A percentile compares a stretch with the other conserved stretches of the same genome.
Conservation (phyloP, 371 early-diverging fungal species). For the Rhizopus microsporus region DNA sequence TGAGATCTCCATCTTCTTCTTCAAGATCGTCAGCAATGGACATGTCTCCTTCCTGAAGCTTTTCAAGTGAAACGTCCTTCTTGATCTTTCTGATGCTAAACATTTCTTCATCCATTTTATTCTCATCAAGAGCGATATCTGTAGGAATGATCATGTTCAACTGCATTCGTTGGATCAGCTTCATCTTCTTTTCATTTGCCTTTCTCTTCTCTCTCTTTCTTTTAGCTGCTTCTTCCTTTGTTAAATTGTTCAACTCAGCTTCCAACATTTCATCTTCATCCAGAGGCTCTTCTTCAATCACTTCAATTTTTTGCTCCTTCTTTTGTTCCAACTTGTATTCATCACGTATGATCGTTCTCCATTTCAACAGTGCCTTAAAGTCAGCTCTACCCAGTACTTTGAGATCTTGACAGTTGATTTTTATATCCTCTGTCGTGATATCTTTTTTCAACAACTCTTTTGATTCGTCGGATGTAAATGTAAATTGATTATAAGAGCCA, state of each 20-base stretch:
- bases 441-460: constrained; percentile 61
- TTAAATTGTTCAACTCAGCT: constrained; percentile 62
- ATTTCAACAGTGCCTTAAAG: constrained; percentile 85
- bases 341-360: constrained; percentile 77
- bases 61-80: constrained; percentile 51
- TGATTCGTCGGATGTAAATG: constrained; percentile 70
- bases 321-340: constrained; percentile 50
- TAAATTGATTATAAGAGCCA: constrained; percentile 73
- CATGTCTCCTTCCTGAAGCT: constrained; percentile 60
- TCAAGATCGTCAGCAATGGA: constrained; percentile 53
- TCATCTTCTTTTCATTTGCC: constrained; percentile 77
- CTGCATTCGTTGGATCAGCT: constrained; percentile 83
- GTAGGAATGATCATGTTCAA: constrained; percentile 90
- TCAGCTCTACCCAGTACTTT: constrained; percentile 93
- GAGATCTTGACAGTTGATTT: constrained; percentile 81
- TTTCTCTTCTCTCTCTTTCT: constrained; percentile 63
- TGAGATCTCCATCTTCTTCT: constrained; percentile 44
- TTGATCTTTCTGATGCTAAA: constrained; percentile 62
- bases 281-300: constrained; percentile 56
- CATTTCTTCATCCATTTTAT: constrained; percentile 62
- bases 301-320: constrained; percentile 49
- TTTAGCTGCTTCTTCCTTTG: constrained; percentile 60
- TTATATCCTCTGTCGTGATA: constrained; percentile 81
- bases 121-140: constrained; percentile 83
- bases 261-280: constrained; percentile 61